Evolutionary conservation across 352 stramenopile species (phyloP).

Genomic region (Pythium chondricola): DNA sequence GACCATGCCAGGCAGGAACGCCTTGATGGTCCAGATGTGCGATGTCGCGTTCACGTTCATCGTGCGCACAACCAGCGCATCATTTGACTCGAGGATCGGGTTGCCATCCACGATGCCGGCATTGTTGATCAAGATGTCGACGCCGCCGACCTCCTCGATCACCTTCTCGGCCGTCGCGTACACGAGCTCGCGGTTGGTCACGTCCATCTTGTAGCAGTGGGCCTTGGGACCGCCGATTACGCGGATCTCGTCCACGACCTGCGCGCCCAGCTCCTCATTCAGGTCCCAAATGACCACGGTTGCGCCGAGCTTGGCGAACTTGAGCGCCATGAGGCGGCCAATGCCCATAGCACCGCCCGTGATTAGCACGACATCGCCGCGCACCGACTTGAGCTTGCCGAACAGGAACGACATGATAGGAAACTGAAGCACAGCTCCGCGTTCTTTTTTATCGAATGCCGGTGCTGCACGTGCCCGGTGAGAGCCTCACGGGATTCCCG

Average conservation of each 20-base stretch:
- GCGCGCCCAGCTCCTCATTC: slow-evolving; percentile 19
- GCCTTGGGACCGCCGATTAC: slow-evolving; percentile 9
- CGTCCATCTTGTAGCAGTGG: slow-evolving; percentile 29
- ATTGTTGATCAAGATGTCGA: slow-evolving; percentile 50
- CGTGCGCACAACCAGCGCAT: slow-evolving; percentile 27
- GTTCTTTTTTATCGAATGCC: too few species aligned
- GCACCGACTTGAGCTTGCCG: slow-evolving; percentile 12
- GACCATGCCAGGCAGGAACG: slow-evolving; percentile 36
- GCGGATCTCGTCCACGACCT: slow-evolving; percentile 30
- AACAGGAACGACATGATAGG: slow-evolving; percentile 18
- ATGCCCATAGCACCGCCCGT: slow-evolving; percentile 29
- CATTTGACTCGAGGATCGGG: slow-evolving; percentile 32
- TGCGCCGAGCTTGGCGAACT: slow-evolving; percentile 30
- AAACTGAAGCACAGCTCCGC: too few species aligned
- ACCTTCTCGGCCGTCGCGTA: slow-evolving; percentile 19
- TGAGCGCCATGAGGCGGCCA: slow-evolving; percentile 29
- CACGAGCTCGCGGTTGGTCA: slow-evolving; percentile 25
- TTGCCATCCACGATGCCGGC: slow-evolving; percentile 40
- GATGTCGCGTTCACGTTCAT: slow-evolving; percentile 37
- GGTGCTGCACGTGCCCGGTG: neutral
- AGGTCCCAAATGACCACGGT: slow-evolving; percentile 37
- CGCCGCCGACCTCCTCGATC: slow-evolving; percentile 19
- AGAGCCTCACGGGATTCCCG: too few species aligned
- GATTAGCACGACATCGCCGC: slow-evolving; percentile 22
- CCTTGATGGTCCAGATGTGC: slow-evolving; percentile 42